Base-by-base conservation (phyloP, 78 protist species). In the Planoprotostelium fungivorum region DNA sequence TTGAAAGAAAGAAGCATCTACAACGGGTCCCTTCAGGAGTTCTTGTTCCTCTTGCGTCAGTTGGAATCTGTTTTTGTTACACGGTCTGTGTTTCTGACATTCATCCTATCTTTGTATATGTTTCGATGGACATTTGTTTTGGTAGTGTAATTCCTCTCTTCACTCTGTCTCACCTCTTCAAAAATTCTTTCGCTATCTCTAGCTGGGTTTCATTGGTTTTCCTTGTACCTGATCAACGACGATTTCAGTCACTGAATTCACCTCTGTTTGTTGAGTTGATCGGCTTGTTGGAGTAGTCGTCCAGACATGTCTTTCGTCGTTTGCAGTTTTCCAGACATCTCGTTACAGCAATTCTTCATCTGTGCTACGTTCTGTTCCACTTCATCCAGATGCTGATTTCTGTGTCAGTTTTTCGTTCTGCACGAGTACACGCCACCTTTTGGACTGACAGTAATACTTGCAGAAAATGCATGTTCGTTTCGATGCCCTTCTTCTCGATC, bases 401-500 rank as follows among this genome's bases (percentile, higher is more conserved):
- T n/a, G n/a, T n/a, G n/a, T n/a, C n/a, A n/a, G n/a, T n/a, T n/a
- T n/a, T n/a, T n/a, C n/a, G n/a, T n/a, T n/a, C n/a, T n/a, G n/a
- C n/a, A n/a, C n/a, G n/a, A n/a, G n/a, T n/a, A n/a, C n/a, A n/a
- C n/a, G n/a, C n/a, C n/a, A n/a, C 94, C 37, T 88, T 51, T 38
- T 92, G 83, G 87, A 92, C 87, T 63, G 38, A 35, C 51, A 84
- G 86, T 34, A 92, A 88, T 88, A 89, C 92, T 63, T 92, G 88
- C 0, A 89, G 36, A 63, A 92, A 92, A 36, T 88, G 86, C 1
- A 35, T 85, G 37, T 92, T 92, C 36, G 89, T 92, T n/a, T 88
- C 89, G 1, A 92, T 89, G 39, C 86, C 73, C 84, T 91, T 88
- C 84, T 86, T 92, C 84, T 92, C 94, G 25, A 92, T 92, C 38